Base-by-base conservation (phyloP, 176 grass and related monocot species). In the Lolium perenne region DNA sequence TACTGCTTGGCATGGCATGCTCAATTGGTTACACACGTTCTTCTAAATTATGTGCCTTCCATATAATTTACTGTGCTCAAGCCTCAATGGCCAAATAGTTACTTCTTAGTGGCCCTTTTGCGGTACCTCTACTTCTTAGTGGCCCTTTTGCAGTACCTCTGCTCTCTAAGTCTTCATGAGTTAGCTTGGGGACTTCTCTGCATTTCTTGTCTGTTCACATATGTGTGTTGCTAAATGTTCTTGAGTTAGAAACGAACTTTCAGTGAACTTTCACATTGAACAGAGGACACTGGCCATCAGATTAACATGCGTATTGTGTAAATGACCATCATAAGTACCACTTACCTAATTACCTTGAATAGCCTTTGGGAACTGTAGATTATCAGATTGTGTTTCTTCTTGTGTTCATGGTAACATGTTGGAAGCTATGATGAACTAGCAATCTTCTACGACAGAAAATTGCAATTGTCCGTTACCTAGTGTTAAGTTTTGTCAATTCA, bases 41-140 rank as follows among this genome's bases (percentile, higher is more conserved):
- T 57, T 85, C 81, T 55, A 63, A 81, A 70, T 63, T 76, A 32
- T 76, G 82, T 63, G 82, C 81, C 29, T 22, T 85, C 70, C 77
- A 77, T 81, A 82, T 77, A 91, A 66, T 85, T 85, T 85, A 54
- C 54, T 72, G 29, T 82, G 71, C 64, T 53, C 43, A 81, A 70
- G 49, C 60, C 23, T 58, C 20, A 54, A 59, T 41, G 62, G 51
- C 25, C 26, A 77, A 54, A 66, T 43, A 70, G 66, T 35, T 16
- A 67, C 47, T 58, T 67, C 43, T 67, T 13, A 14, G 8, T 66
- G 22, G 32, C 7, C 8, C 3, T 69, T 26, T 64, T 26, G 58
- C 58, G 15, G 38, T n/a, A n/a, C 15, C 20, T 45, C 55, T 65
- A 65, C 14, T 12, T 29, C n/a, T n/a, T n/a, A n/a, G n/a, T 70